Percentiles rank a stretch among this genome's conserved stretches.
These are phyloP conservation scores for Apium graveolens DNA, from an alignment of 129 eudicot species.

Conservation along the genomic window DNA sequence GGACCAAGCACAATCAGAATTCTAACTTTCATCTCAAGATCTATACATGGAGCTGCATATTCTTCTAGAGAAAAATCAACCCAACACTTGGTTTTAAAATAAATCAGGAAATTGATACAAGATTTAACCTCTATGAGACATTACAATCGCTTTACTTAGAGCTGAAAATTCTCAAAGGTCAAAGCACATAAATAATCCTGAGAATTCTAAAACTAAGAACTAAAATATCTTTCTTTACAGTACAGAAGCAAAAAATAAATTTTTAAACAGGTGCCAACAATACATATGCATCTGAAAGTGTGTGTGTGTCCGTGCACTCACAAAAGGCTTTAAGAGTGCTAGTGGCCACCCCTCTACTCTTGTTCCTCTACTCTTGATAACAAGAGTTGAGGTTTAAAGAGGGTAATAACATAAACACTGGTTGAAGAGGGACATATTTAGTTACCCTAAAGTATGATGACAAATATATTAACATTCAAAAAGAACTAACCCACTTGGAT, in stretches of 20 bases:
- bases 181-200: not conserved
- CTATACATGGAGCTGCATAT: not conserved
- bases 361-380: not conserved
- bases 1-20: slow-evolving; percentile 1
- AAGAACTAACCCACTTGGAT: not conserved
- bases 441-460: not conserved
- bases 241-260: not conserved
- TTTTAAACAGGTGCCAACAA: not conserved
- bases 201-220: not conserved
- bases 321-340: not conserved
- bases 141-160: not conserved
- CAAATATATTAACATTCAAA: not conserved
- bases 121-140: not conserved
- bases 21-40: not conserved
- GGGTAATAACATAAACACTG: not conserved
- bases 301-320: not conserved
- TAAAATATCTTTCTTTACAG: not conserved
- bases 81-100: not conserved
- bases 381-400: not conserved
- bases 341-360: not conserved
- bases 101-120: too few species aligned
- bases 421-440: not conserved
- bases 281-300: not conserved
- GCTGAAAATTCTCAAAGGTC: too few species aligned
- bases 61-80: not conserved